Base-by-base conservation (phyloP, 1,284 basidiomycete genomes). In the Xerocomus minutiporus region DNA sequence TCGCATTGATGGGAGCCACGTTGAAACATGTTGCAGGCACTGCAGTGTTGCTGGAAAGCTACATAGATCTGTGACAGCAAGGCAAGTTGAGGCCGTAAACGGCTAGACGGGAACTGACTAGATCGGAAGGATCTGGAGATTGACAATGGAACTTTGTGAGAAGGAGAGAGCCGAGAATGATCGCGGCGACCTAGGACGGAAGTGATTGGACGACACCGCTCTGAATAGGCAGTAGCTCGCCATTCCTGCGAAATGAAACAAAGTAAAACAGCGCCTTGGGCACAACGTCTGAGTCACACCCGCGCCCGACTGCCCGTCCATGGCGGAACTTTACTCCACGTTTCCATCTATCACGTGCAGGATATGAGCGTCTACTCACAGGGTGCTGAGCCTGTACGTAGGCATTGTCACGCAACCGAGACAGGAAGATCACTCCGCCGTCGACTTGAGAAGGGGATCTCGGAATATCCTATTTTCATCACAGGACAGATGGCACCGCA, bases 21-120 rank as follows among this genome's bases (percentile, higher is more conserved):
- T 68, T 70, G 68, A 71, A 69, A 70, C 67, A 68, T 66, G 62
- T 63, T 56, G 53, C 61, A 67, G 58, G 66, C 68, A 71, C 67
- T 52, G 68, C 66, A 56, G 54, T 57, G 57, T 56, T 53, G 55
- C 46, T 54, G 52, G 48, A 60, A 58, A 55, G 56, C 50, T 20
- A 20, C 20, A 20, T 55, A 51, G 66, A 67, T 64, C 64, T 59
- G 59, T 66, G 59, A 65, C 66, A 58, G 59, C 59, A 65, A 48
- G 49, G 52, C 26, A 45, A 51, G 42, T 55, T 53, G 55, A 48
- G 38, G 54, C 64, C 64, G 66, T 64, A 63, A 64, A 54, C 26
- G 61, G 57, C 45, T 45, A 53, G 20, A 52, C 47, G 53, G 51
- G 51, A 45, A 47, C 36, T 38, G 51, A 29, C 29, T 46, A 49